Percentiles rank a stretch among this genome's conserved stretches.
Evolutionary conservation across 2,329 filamentous ascomycete genomes (phyloP).

Genomic region (Colletotrichum chrysophilum): DNA sequence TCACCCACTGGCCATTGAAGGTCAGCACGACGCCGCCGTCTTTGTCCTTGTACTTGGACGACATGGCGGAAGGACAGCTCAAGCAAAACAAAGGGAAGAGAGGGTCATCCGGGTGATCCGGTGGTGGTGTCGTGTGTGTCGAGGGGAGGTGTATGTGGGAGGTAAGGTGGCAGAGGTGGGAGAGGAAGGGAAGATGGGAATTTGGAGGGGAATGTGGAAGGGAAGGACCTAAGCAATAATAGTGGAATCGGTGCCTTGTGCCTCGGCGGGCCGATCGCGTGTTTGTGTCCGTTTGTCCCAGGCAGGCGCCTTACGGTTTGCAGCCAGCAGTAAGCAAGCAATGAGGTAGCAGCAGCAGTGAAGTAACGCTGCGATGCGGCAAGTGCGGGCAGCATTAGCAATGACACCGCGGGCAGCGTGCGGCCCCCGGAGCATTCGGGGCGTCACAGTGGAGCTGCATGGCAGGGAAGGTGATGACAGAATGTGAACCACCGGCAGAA

Average conservation of each 20-base stretch:
- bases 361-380: neutral
- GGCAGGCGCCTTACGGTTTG: neutral
- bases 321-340: neutral
- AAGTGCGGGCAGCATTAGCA: neutral
- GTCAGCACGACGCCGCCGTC: conserved; percentile 63
- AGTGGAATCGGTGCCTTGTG: neutral
- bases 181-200: neutral
- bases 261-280: conserved; percentile 9
- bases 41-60: conserved; percentile 67
- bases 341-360: neutral
- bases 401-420: neutral
- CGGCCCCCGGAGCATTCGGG: neutral
- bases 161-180: neutral
- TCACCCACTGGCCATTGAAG: conserved; percentile 89
- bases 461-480: conserved; percentile 18
- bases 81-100: conserved; percentile 11
- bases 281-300: neutral
- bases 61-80: conserved; percentile 36
- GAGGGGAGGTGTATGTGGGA: neutral
- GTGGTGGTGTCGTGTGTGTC: neutral
- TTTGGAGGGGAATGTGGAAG: neutral
- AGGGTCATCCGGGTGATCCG: conserved; percentile 37
- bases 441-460: neutral
- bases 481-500: neutral
- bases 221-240: neutral